Evolutionary conservation across 176 grass and related monocot species (phyloP), one percentile per base, ranked within the genome.

Genomic region (Aegilops tauschii): DNA sequence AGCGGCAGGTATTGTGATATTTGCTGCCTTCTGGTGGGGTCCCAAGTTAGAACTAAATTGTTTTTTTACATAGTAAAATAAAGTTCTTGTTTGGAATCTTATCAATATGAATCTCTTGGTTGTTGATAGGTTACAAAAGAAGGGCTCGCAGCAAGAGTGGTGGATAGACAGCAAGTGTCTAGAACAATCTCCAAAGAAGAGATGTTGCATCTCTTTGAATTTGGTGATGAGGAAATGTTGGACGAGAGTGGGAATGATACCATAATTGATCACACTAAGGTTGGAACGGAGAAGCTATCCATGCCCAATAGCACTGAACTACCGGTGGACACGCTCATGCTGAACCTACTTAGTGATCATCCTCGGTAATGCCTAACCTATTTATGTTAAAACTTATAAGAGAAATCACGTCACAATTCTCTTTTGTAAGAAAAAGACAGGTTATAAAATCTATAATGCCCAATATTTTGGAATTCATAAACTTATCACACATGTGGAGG

Each of bases 161-260:
- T 98, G 54, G 97, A 98, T 88, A 90, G 87, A 81, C 97, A 98
- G 34, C 97, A 98, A 91, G 81, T 98, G 81, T 90, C 93, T 86
- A 96, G 97, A 95, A 98, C 90, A 67, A 98, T 98, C 66, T 98
- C 97, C 79, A 98, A 96, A 79, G 97, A 98, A 85, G 97, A 98
- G 81, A 98, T 98, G 83, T 45, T 94, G 61, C 97, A 96, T 88
- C 92, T 96, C 42, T 98, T 98, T 64, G 97, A 96, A 86, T 94
- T 98, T 87, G 92, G 97, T 70, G 97, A 98, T 52, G 97, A 98
- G 69, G 97, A 98, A 80, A 21, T 91, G 79, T 49, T 87, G 76
- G 88, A 94, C 12, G 86, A 90, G 80, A 86, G 50, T 34, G 85
- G 90, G 61, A 81, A 76, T 17, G 80, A 23, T 67, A 72, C 56